These are phyloP conservation scores for Vaccinium myrtillus DNA, from an alignment of 148 eudicot species.

Conservation along the genomic window DNA sequence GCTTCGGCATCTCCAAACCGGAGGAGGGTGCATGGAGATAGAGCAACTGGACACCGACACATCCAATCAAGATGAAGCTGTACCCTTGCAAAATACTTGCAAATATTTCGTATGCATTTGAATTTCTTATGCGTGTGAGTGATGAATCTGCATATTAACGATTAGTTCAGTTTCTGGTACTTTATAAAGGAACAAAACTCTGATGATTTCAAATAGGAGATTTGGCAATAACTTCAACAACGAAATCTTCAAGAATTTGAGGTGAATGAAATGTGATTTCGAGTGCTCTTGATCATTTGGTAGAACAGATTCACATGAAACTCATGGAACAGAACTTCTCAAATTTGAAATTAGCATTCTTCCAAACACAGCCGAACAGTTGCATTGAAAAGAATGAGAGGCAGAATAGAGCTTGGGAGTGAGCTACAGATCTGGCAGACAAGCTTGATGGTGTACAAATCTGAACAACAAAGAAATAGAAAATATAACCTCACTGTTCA, in stretches of 20 bases:
- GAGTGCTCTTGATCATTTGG: not conserved
- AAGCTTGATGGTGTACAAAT: not conserved
- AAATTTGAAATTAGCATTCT: not conserved
- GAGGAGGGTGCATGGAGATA: not conserved
- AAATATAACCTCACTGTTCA: not conserved
- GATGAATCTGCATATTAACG: not conserved
- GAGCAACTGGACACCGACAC: not conserved
- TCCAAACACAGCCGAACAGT: not conserved
- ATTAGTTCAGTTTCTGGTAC: not conserved
- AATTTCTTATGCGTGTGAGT: not conserved
- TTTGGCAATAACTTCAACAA: no score
- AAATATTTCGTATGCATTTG: not conserved
- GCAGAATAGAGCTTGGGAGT: not conserved
- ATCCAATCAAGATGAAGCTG: constrained; percentile 8
- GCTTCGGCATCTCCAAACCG: not conserved
- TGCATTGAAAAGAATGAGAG: not conserved
- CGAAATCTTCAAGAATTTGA: no score
- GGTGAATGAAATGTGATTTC: no score
- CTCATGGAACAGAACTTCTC: not conserved
- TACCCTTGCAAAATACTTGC: not conserved
- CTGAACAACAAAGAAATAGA: not conserved
- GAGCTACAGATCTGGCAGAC: not conserved
- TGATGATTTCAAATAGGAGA: no score
- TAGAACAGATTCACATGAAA: not conserved
- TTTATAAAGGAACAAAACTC: not conserved